These are phyloP conservation scores for Penicillium tannophilum DNA, from an alignment of 495 filamentous ascomycete species.

Conservation along the genomic window DNA sequence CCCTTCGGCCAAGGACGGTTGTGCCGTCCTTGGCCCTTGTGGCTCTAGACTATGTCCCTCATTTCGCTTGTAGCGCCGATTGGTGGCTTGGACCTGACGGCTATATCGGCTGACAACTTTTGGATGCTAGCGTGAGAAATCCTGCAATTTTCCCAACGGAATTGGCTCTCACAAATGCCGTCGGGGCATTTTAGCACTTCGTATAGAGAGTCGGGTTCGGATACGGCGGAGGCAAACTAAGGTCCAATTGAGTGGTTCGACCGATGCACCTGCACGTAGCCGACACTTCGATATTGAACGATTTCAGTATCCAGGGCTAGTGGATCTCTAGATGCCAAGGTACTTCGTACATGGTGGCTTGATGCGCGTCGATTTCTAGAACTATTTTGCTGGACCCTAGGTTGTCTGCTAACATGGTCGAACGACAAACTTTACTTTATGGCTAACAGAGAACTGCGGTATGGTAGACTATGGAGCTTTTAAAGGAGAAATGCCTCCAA, in stretches of 20 bases:
- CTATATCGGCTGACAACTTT: not conserved
- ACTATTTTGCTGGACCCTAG: not conserved
- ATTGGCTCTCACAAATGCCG: not conserved
- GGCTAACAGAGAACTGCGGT: too few species aligned
- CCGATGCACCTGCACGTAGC: not conserved
- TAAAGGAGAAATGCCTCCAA: too few species aligned
- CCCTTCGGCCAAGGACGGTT: not conserved
- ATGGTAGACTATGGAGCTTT: too few species aligned
- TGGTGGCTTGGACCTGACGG: not conserved
- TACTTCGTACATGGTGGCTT: not conserved
- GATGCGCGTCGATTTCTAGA: not conserved
- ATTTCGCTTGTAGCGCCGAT: not conserved
- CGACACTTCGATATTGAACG: not conserved
- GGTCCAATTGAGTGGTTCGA: not conserved
- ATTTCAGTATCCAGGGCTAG: not conserved
- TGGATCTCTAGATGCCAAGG: not conserved
- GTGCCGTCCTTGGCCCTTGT: not conserved
- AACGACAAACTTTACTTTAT: not conserved
- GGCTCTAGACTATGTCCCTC: not conserved
- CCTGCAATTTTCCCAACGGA: not conserved
- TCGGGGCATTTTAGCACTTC: not conserved
- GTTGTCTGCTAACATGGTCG: not conserved
- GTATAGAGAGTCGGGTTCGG: not conserved
- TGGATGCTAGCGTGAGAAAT: not conserved
- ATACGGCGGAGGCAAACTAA: not conserved